Base-by-base conservation (phyloP, 345 rosid genomes). In the Hevea brasiliensis region DNA sequence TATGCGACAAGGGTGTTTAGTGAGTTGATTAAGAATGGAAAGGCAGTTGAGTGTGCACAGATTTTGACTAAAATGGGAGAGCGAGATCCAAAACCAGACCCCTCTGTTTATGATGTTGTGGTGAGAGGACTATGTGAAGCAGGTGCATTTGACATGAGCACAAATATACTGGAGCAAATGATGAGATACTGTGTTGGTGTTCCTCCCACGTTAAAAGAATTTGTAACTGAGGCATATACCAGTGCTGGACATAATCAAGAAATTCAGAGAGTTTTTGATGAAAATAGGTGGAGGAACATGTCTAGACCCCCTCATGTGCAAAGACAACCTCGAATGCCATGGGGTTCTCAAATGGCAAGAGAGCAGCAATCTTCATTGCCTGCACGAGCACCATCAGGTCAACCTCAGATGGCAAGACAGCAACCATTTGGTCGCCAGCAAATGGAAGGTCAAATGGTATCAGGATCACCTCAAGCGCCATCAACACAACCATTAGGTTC, bases 61-160 rank as follows among this genome's bases (percentile, higher is more conserved):
- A 85, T 91, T 80, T 80, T 96, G 91, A 83, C 81, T 27, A 89
- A 88, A 83, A 96, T 96, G 98, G 92, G 97, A 35, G 92, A 87
- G 80, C 90, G 77, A 81, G 98, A 95, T 74, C 96, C 96, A 59
- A 96, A 96, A 81, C 99, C 99, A 15, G 99, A 96, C 73, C 82
- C 89, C 50, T 71, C 87, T 14, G 73, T 94, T 54, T 96, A 91
- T 80, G 97, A 90, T 84, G 90, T 88, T 61, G 94, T 96, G 72
- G 86, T 90, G 65, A 84, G 91, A 74, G 97, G 97, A 48, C 90
- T 96, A 32, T 91, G 94, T 72, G 76, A 84, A 78, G 91, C 81
- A 74, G 85, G 76, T 80, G 88, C 86, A 77, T 80, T 90, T 66
- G 97, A 90, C 67, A 65, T 23, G 61, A 70, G 88, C 83, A 76